Evolutionary conservation across 2,329 filamentous ascomycete genomes (phyloP).

Genomic region (Domatiomyces globalis): DNA sequence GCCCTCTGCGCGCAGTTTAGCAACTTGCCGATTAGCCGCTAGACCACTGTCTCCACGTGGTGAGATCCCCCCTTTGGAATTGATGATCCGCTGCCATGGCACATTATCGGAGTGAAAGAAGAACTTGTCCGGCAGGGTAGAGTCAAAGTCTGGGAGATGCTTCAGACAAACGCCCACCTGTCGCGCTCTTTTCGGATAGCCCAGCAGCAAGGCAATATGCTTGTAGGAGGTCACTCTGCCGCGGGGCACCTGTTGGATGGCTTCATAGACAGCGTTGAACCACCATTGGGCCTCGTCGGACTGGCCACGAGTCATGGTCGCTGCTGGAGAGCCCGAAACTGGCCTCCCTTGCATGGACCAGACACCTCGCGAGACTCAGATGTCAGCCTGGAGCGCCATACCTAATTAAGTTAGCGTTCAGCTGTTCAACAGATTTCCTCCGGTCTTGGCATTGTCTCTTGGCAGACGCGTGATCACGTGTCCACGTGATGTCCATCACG

Average conservation of each 20-base stretch:
- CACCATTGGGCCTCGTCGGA: conserved; percentile 36
- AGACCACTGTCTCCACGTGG: conserved; percentile 38
- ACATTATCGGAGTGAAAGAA: conserved; percentile 63
- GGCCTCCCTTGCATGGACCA: no score
- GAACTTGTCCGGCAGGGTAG: conserved; percentile 30
- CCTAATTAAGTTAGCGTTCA: no score
- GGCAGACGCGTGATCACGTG: neutral
- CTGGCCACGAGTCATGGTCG: conserved; percentile 30
- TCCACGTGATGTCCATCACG: neutral
- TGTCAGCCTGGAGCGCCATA: no score
- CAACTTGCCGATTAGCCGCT: conserved; percentile 29
- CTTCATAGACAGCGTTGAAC: conserved; percentile 57
- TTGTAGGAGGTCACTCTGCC: conserved; percentile 83
- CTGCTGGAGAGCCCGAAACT: no score
- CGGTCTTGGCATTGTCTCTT: no score
- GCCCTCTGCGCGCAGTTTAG: conserved; percentile 28
- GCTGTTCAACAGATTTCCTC: no score
- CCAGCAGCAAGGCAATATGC: conserved; percentile 48
- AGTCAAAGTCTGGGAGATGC: conserved; percentile 50
- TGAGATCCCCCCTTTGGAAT: conserved; percentile 72
- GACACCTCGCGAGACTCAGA: no score
- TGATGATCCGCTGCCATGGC: conserved; percentile 90
- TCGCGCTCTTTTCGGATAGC: conserved; percentile 53
- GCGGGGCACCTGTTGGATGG: conserved; percentile 68
- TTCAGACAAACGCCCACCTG: conserved; percentile 88